Base-by-base conservation (phyloP, 169 alveolate genomes). In the Plasmodium ovale region DNA sequence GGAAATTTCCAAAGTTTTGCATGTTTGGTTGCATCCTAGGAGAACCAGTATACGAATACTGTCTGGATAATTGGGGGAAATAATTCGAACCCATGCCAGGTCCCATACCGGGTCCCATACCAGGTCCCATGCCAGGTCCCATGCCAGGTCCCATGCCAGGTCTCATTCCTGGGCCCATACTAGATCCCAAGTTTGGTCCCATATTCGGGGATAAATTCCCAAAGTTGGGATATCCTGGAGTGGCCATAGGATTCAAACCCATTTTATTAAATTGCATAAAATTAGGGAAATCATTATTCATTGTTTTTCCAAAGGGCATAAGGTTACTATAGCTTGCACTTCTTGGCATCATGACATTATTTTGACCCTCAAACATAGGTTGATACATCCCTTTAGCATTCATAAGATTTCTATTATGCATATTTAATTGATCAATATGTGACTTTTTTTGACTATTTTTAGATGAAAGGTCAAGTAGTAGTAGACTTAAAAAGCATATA, bases 41-140 rank as follows among this genome's bases (percentile, higher is more conserved):
- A 0, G 88, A 33, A 21, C 69, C 77, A 0, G 88, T 60, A 39
- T 39, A 77, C 14, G 88, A 60, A 37, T 60, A 47, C 53, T 77
- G 88, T 49, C 73, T 77, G 59, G 88, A 33, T 56, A 42, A 16
- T 77, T 77, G 88, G 3, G 88, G 88, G 58, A 49, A 77, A 62
- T 33, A 77, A 37, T 60, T 77, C 0, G 88, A 77, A 47, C 37
- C 62, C 67, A 77, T 14, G 47, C 62, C 60, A 10, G 73, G 5
- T 39, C 23, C 25, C 77, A 68, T 68, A 23, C 1, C 23, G 9
- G 49, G 27, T 12, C 6, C 42, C 77, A 74, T 74, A 35, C 37
- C 9, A 12, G 88, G 33, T 12, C n/a, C n/a, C 49, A 42, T 60
- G 16, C 33, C 37, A 9, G 70, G 39, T 1, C 21, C n/a, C 69